Percentiles rank a stretch among this genome's conserved stretches.
phyloP scores from a whole-genome alignment of 192 early-diverging fungal genomes.

The Rhizoclosmatium sp. region DNA sequence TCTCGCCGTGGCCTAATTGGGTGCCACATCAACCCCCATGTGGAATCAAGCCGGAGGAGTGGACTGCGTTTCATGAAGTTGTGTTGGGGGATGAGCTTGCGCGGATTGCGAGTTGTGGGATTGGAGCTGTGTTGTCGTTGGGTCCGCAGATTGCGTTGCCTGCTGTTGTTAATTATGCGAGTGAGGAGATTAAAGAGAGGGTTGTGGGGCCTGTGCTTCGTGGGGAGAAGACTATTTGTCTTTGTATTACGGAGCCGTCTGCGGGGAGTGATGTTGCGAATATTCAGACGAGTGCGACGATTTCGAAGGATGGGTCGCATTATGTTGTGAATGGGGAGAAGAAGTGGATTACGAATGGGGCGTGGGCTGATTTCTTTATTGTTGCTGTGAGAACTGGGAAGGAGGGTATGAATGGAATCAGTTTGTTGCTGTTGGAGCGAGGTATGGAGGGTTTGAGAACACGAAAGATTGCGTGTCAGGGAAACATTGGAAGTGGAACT shows the following conservation, averaged over 20 bases:
- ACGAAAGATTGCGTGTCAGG: conserved; percentile 76
- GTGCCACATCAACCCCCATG: conserved; percentile 49
- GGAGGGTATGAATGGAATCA: conserved; percentile 75
- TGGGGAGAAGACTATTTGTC: conserved; percentile 76
- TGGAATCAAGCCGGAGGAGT: conserved; percentile 62
- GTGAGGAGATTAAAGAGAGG: conserved; percentile 64
- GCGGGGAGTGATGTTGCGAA: conserved; percentile 74
- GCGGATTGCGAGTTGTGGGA: conserved; percentile 22
- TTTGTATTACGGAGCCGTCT: conserved; percentile 75
- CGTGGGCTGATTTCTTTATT: conserved; percentile 80
- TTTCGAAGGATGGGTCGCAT: conserved; percentile 59
- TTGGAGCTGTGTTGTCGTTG: conserved; percentile 58
- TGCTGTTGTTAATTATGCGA: conserved; percentile 71
- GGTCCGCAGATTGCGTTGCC: conserved; percentile 77
- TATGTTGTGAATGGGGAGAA: conserved; percentile 82
- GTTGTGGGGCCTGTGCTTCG: conserved; percentile 63
- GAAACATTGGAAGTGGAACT: conserved; percentile 77
- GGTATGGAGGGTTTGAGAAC: conserved; percentile 69
- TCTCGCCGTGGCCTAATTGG: conserved; percentile 40
- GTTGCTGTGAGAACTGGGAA: conserved; percentile 78
- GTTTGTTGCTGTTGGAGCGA: conserved; percentile 72
- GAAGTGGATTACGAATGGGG: conserved; percentile 67
- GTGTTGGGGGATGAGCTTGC: conserved; percentile 36
- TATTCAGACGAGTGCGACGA: conserved; percentile 63
- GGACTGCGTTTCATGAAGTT: conserved; percentile 70